Evolutionary conservation across 257 asterid species (phyloP).

Genomic region (Euphrasia confusa): DNA sequence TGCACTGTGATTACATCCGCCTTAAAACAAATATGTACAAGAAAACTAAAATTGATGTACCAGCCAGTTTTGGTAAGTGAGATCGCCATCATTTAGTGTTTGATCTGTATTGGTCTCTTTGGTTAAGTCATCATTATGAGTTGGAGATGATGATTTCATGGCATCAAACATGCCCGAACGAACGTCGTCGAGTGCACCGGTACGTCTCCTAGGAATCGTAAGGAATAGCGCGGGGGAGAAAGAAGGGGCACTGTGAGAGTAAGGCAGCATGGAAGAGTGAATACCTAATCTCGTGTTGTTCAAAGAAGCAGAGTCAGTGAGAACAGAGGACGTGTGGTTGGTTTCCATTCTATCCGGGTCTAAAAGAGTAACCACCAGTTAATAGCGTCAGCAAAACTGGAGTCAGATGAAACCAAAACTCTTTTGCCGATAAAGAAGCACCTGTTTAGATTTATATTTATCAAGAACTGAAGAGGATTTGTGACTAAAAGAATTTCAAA

Average conservation of each 20-base stretch:
- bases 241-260: constrained; percentile 47
- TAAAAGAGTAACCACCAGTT: neutral
- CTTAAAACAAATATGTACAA: neutral
- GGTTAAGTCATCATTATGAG: constrained; percentile 51
- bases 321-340: constrained; percentile 61
- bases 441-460: constrained; percentile 27
- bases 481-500: neutral
- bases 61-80: constrained; percentile 66
- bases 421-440: constrained; percentile 44
- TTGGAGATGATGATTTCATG: constrained; percentile 93
- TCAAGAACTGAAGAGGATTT: neutral
- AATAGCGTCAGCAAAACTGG: constrained; percentile 13
- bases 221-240: constrained; percentile 63
- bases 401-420: constrained; percentile 23
- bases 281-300: constrained; percentile 59
- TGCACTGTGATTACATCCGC: neutral
- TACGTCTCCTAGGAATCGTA: constrained; percentile 60
- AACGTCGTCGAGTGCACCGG: constrained; percentile 74
- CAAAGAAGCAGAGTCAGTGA: constrained; percentile 65
- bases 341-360: constrained; percentile 49
- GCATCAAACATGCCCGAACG: constrained; percentile 65
- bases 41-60: constrained; percentile 33
- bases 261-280: constrained; percentile 65
- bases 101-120: constrained; percentile 43
- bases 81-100: constrained; percentile 41